These are phyloP conservation scores for Kodamaea nitidulidarum DNA, from an alignment of 805 yeast species.

Conservation along the genomic window DNA sequence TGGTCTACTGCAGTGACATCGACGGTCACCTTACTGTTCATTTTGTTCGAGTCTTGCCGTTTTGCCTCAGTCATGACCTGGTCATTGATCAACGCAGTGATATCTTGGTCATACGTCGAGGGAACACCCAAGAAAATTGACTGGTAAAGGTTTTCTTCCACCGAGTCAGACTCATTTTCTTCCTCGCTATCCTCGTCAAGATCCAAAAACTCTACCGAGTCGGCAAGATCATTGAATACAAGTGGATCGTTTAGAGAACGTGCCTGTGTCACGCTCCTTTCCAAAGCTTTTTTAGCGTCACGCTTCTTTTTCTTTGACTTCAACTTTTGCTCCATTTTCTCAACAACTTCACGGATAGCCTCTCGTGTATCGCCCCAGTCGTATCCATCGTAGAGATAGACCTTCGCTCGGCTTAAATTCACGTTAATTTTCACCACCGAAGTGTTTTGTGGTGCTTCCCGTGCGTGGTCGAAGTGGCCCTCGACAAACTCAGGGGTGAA, in stretches of 20 bases:
- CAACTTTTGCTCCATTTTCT: conserved; percentile 52
- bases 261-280: neutral
- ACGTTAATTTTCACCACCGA: conserved; percentile 27
- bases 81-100: neutral
- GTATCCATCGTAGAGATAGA: conserved; percentile 79
- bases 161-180: conserved; percentile 6
- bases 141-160: conserved; percentile 7
- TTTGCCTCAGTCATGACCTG: conserved; percentile 4
- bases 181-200: conserved; percentile 4
- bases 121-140: conserved; percentile 6
- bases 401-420: conserved; percentile 34
- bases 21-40: neutral
- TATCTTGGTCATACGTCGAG: neutral
- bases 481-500: conserved; percentile 19
- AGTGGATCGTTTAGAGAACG: neutral
- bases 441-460: conserved; percentile 6
- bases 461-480: conserved; percentile 19
- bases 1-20: neutral
- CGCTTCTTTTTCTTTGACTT: conserved; percentile 21
- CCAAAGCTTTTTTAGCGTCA: conserved; percentile 4
- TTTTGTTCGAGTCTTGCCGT: too few species aligned
- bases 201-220: conserved; percentile 7
- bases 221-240: conserved; percentile 4
- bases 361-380: conserved; percentile 83
- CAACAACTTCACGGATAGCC: conserved; percentile 61